phyloP scores from a whole-genome alignment of 2,329 filamentous ascomycete genomes.

The Calonectria crousiana region DNA sequence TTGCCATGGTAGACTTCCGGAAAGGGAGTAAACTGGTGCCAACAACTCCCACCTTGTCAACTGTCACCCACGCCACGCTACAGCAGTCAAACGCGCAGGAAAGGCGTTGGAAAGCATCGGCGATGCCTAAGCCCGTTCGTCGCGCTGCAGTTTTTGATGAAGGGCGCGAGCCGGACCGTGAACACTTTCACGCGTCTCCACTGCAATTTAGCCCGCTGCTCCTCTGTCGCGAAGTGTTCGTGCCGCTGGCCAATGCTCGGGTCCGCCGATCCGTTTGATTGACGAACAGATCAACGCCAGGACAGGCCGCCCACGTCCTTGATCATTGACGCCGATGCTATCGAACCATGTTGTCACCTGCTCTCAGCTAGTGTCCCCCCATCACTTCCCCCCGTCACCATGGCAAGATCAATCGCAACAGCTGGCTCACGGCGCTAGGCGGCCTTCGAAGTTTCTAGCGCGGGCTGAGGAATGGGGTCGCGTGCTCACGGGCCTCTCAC shows the following conservation, averaged over 20 bases:
- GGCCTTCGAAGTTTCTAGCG: not conserved
- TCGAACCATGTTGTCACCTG: not conserved
- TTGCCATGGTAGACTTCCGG: not conserved
- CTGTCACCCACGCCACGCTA: not conserved
- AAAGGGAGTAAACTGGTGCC: not conserved
- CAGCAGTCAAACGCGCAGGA: not conserved
- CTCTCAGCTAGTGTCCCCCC: not conserved
- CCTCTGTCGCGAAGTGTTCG: not conserved
- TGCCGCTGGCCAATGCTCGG: not conserved
- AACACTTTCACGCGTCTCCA: not conserved
- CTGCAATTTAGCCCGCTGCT: not conserved
- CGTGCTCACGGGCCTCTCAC: not conserved
- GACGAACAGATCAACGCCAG: not conserved
- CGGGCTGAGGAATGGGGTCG: not conserved
- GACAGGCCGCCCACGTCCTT: not conserved
- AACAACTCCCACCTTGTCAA: not conserved
- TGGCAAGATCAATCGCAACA: not conserved
- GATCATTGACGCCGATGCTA: not conserved
- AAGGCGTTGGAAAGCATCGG: not conserved
- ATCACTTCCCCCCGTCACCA: not conserved
- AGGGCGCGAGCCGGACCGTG: not conserved
- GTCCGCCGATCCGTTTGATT: not conserved
- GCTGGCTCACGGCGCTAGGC: not conserved
- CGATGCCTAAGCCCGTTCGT: not conserved
- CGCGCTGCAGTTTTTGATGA: not conserved